Evolutionary conservation across 2,329 filamentous ascomycete species (phyloP).

Genomic region (Colletotrichum sidae): DNA sequence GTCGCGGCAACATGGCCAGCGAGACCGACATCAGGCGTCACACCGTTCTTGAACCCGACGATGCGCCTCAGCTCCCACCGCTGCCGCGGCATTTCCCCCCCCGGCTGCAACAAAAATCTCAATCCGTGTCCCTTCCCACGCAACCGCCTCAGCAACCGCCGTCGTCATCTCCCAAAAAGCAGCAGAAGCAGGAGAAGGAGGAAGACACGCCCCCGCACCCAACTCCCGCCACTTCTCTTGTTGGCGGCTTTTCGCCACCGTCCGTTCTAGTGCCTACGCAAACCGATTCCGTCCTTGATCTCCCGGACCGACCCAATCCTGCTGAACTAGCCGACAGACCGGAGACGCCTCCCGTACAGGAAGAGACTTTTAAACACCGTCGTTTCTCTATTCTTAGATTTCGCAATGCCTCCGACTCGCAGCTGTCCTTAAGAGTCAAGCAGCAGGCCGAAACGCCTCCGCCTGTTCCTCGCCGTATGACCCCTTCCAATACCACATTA

Average conservation of each 20-base stretch:
- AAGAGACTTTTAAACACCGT: slow-evolving; percentile 66
- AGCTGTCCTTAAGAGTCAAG: slow-evolving; percentile 81
- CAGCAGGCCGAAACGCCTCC: slow-evolving; percentile 70
- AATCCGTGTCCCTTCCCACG: neutral
- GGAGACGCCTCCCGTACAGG: slow-evolving; percentile 63
- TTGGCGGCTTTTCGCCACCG: too few species aligned
- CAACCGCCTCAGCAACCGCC: neutral
- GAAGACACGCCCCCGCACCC: too few species aligned
- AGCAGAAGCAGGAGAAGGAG: neutral
- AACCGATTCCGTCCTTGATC: slow-evolving; percentile 21
- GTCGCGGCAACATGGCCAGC: slow-evolving; percentile 69
- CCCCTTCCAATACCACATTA: slow-evolving; percentile 11
- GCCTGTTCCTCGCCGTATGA: slow-evolving; percentile 69
- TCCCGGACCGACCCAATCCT: slow-evolving; percentile 19
- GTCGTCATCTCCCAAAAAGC: neutral
- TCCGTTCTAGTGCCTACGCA: slow-evolving; percentile 25
- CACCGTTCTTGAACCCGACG: slow-evolving; percentile 50
- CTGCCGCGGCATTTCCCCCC: slow-evolving; percentile 37
- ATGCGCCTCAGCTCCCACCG: slow-evolving; percentile 43
- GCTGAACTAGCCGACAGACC: slow-evolving; percentile 49
- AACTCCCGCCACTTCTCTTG: too few species aligned
- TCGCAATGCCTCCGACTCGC: slow-evolving; percentile 92
- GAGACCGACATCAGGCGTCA: slow-evolving; percentile 70
- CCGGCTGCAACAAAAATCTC: slow-evolving; percentile 19
- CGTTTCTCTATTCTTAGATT: slow-evolving; percentile 82